Evolutionary conservation across 768 basidiomycete species (phyloP), one percentile per base, ranked within the genome.

Genomic region (Xanthoconium stramineum): DNA sequence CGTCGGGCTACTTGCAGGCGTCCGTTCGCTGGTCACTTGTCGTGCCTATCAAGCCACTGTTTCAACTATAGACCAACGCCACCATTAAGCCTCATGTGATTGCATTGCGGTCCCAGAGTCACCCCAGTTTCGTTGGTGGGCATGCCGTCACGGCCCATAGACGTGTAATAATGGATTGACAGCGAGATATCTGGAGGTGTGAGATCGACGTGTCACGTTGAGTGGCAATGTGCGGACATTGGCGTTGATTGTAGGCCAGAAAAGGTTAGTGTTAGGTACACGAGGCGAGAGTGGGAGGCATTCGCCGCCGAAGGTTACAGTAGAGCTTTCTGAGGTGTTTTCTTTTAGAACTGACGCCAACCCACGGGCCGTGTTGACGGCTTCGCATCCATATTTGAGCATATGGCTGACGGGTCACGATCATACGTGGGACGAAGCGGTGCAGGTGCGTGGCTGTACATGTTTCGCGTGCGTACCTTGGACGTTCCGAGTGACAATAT

Each of bases 141-240:
- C 39, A 43, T 65, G 60, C 62, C 43, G 65, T 67, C 30, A 66
- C 38, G 42, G 19, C 40, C 24, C 11, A 46, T 29, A 48, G 60
- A 43, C 42, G 15, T 32, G 43, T 51, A 45, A 61, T 54, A 49
- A 44, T 6, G 45, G 29, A 11, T 29, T 49, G 52, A 52, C 32
- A 46, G 48, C 8, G 17, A 47, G 36, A 24, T 19, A 47, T 36
- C 56, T 50, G 51, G 46, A 56, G 36, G 32, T 24, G 36, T 10
- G 50, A 51, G 65, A 66, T 67, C 66, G 61, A 66, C 67, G 15
- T 57, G 57, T 57, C 59, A 64, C 46, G 55, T 40, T 52, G 56
- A 43, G 42, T 55, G 57, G 52, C 35, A 46, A 44, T 50, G 38
- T 59, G 63, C 56, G 67, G 66, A 56, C 53, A 53, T 61, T 37